Percentiles rank a stretch among this genome's conserved stretches.
Evolutionary conservation across 768 basidiomycete species (phyloP).

Genomic region (Suillus spraguei): DNA sequence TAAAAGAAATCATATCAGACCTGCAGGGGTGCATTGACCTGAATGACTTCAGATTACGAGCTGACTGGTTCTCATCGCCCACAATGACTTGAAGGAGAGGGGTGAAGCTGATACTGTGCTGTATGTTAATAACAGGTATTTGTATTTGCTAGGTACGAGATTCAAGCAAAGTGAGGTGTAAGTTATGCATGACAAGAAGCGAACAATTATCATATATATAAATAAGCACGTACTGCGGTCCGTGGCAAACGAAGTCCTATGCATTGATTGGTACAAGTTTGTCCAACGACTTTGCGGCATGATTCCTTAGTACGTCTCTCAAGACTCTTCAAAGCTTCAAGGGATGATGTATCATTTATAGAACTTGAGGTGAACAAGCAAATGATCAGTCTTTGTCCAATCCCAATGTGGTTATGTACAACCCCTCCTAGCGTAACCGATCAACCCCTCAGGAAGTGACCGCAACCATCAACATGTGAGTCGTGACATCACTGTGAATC

Average conservation of each 20-base stretch:
- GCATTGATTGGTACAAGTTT: not conserved
- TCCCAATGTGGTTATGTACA: not conserved
- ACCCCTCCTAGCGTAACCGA: not conserved
- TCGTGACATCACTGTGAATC: conserved; percentile 16
- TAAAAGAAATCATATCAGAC: not conserved
- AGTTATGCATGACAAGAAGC: not conserved
- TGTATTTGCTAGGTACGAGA: not conserved
- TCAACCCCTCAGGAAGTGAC: conserved; percentile 1
- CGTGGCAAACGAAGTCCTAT: not conserved
- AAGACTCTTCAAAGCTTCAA: not conserved
- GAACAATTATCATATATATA: not conserved
- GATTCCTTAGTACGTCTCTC: not conserved
- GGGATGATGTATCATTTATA: not conserved
- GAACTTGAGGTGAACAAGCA: not conserved
- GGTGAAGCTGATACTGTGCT: not conserved
- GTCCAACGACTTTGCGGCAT: not conserved
- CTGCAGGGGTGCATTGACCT: not conserved
- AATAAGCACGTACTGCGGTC: conserved; percentile 2
- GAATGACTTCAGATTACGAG: not conserved
- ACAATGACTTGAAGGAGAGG: not conserved
- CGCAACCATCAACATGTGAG: not conserved
- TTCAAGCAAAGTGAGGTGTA: not conserved
- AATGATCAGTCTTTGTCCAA: not conserved
- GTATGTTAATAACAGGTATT: not conserved
- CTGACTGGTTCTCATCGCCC: not conserved